A percentile compares a stretch with the other conserved stretches of the same genome.
phyloP scores from a whole-genome alignment of 352 stramenopile species.

The Globisporangium perplexum region DNA sequence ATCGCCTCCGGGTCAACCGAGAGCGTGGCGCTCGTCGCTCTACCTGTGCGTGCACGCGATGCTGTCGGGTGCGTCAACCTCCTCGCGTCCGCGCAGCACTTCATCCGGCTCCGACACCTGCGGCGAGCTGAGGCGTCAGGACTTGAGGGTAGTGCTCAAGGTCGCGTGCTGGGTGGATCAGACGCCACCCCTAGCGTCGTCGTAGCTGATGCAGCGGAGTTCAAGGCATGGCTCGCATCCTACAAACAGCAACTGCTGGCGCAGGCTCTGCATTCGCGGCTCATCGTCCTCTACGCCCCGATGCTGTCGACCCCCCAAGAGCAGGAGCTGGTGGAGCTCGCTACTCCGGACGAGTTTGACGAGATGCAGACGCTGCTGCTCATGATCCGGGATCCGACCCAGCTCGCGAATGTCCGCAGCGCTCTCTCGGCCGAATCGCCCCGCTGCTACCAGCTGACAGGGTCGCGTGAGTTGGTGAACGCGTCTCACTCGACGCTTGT shows the following conservation, averaged over 20 bases:
- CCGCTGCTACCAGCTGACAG: background rate
- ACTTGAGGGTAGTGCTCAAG: background rate
- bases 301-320: background rate
- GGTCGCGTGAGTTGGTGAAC: background rate
- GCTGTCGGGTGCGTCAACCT: constrained; percentile 1
- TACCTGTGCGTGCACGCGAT: background rate
- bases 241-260: background rate
- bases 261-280: background rate
- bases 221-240: constrained; percentile 5
- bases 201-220: background rate
- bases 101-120: background rate
- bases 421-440: background rate
- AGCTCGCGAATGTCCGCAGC: constrained; percentile 4
- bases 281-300: constrained; percentile 11
- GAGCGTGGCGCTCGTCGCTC: constrained; percentile 4
- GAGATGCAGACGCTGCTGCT: constrained; percentile 11
- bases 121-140: background rate
- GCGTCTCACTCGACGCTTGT: constrained; percentile 8
- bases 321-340: constrained; percentile 2
- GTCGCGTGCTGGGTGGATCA: background rate
- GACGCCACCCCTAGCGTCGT: background rate
- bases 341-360: background rate
- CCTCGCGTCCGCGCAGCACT: constrained; percentile 5
- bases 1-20: constrained; percentile 1
- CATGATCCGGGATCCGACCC: constrained; percentile 6